Percentiles rank a stretch among this genome's conserved stretches.
Evolutionary conservation across 495 filamentous ascomycete species (phyloP).

Genomic region (Aspergillus sclerotiicarbonarius): DNA sequence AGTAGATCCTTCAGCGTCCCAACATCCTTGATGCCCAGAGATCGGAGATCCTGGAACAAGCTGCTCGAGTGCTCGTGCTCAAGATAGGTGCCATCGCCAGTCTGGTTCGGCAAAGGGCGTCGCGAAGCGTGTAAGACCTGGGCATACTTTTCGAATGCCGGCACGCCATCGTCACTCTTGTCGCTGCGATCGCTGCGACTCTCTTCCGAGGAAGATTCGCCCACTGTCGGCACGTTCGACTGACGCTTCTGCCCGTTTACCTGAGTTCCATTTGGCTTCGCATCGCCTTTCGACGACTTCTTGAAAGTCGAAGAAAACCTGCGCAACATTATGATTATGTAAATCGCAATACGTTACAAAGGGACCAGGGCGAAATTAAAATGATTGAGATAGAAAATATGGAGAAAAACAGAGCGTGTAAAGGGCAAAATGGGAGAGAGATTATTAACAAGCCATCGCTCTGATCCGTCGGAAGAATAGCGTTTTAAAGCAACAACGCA

Average conservation of each 20-base stretch:
- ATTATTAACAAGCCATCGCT: neutral
- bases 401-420: constrained; percentile 3
- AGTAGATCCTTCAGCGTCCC: constrained; percentile 54
- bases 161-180: constrained; percentile 41
- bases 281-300: constrained; percentile 33
- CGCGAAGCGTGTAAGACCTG: constrained; percentile 64
- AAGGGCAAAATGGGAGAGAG: constrained; percentile 6
- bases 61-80: constrained; percentile 54
- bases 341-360: constrained; percentile 16
- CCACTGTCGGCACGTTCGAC: constrained; percentile 34
- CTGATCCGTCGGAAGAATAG: constrained; percentile 7
- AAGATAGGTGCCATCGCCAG: constrained; percentile 57
- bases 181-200: constrained; percentile 18
- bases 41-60: constrained; percentile 61
- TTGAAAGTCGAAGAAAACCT: constrained; percentile 54
- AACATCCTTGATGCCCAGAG: constrained; percentile 58
- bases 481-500: constrained; percentile 11
- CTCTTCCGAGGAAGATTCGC: constrained; percentile 30
- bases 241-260: constrained; percentile 36
- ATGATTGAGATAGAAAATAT: constrained; percentile 16
- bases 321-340: constrained; percentile 43
- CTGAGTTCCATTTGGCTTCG: constrained; percentile 35
- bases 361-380: constrained; percentile 3
- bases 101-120: constrained; percentile 64
- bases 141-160: constrained; percentile 58